Evolutionary conservation across 371 early-diverging fungal species (phyloP), one percentile per base, ranked within the genome.

Genomic region (Mucor irregularis): DNA sequence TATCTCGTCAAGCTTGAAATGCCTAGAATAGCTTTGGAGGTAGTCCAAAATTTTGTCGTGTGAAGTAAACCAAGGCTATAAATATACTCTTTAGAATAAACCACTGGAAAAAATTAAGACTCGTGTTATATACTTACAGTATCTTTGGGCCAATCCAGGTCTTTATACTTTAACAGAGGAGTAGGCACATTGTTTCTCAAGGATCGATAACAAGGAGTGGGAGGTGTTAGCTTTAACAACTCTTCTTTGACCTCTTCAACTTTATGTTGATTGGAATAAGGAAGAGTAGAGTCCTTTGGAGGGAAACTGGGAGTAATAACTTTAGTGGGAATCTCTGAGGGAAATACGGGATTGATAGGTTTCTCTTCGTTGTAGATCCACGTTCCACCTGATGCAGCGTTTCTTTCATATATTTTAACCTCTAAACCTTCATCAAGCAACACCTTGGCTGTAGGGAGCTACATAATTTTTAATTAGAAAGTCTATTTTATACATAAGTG

Each of bases 381-480:
- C 19, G 64, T 61, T 2, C 75, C 75, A 22, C 75, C 75, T 9
- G 71, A 46, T 5, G 47, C 53, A 2, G 47, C 34, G 8, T 61
- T 61, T 44, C 72, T 56, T 34, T 75, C 75, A 29, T 55, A 71
- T n/a, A 69, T 58, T 33, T 51, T 64, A 14, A 75, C 72, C 19
- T 66, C 34, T 1, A 75, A 13, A 0, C 75, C 75, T 25, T 67
- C 62, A n/a, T 75, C 75, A 5, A 56, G 28, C 0, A 69, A 38
- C n/a, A 60, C 39, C 29, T 64, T 75, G 14, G 72, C 72, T 14
- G 75, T 56, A 21, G 69, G 57, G 2, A 75, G 21, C 68, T 75
- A 38, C n/a, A n/a, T n/a, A n/a, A n/a, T n/a, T n/a, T 34, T 16
- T 35, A 31, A 37, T 17, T 9, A 10, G 6, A 9, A 45, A 38